Evolutionary conservation across 176 grass and related monocot species (phyloP), one percentile per base, ranked within the genome.

Genomic region (Musa itinerans): DNA sequence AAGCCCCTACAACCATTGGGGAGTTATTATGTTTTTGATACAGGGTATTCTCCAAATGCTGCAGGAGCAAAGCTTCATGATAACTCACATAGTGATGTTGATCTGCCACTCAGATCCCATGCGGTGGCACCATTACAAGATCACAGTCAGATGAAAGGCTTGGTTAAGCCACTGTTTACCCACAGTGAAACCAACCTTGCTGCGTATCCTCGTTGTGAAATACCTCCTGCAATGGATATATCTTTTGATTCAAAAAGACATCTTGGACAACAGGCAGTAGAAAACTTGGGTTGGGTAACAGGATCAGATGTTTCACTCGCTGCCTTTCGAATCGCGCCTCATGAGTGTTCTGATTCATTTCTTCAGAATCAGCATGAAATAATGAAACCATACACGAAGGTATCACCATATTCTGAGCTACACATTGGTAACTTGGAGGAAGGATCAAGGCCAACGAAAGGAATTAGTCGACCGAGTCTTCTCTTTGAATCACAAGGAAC

Each of bases 331-430:
- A 76, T 82, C 62, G 85, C 90, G 82, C 68, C 83, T 53, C 90
- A 88, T 89, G 84, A 81, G 69, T 92, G 73, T 20, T 94, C 95
- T 1, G 84, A 94, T 76, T 84, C 95, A 79, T 65, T 87, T 72
- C 23, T 91, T 52, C 85, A 86, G 49, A 83, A 79, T 69, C 66
- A 25, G 23, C 59, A 34, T 69, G 77, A 74, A 75, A 52, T 65
- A 67, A 55, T 78, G 74, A 79, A 34, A 62, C 53, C 90, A 53
- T 84, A 80, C 69, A 59, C 55, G 4, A 56, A 73, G 14, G 59
- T 73, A 20, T 71, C 76, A 54, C 81, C 85, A 80, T 82, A 77
- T 88, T 77, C 83, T 65, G 79, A 85, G 50, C 54, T 62, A 74
- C 78, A 72, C 61, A 76, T 76, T 82, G 62, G 43, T 76, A 84